These are phyloP conservation scores for Macadamia integrifolia DNA, from an alignment of 164 flowering plant species.

Conservation along the genomic window DNA sequence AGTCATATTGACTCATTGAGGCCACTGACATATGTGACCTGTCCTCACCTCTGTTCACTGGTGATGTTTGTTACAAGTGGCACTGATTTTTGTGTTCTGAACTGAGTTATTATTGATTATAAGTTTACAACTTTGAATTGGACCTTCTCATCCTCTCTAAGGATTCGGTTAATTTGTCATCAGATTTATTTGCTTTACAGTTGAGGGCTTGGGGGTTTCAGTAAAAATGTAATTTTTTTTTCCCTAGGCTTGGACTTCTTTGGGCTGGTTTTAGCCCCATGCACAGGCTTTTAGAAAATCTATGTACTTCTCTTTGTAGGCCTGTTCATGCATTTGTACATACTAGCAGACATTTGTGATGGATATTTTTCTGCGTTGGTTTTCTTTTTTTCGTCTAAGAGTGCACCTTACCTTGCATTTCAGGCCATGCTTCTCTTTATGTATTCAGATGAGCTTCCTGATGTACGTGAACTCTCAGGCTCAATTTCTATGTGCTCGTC, in stretches of 20 bases:
- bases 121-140: too few species aligned
- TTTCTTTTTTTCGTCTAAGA: conserved; percentile 1
- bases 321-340: neutral
- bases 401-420: conserved; percentile 8
- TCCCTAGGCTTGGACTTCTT: neutral
- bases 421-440: conserved; percentile 85
- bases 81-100: too few species aligned
- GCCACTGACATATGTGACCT: too few species aligned
- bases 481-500: conserved; percentile 41
- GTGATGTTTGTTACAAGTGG: too few species aligned
- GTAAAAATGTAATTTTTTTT: neutral
- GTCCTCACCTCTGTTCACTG: too few species aligned
- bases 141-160: too few species aligned
- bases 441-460: conserved; percentile 77
- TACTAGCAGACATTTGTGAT: neutral
- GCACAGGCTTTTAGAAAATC: neutral
- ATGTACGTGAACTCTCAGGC: conserved; percentile 45
- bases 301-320: neutral
- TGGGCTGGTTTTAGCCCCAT: neutral
- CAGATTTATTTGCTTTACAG: neutral
- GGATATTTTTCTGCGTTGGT: neutral
- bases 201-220: neutral
- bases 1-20: too few species aligned
- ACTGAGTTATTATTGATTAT: too few species aligned
- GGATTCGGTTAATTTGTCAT: too few species aligned